phyloP scores from a whole-genome alignment of 176 grass and related monocot species.

The Echinochloa phyllopogon region DNA sequence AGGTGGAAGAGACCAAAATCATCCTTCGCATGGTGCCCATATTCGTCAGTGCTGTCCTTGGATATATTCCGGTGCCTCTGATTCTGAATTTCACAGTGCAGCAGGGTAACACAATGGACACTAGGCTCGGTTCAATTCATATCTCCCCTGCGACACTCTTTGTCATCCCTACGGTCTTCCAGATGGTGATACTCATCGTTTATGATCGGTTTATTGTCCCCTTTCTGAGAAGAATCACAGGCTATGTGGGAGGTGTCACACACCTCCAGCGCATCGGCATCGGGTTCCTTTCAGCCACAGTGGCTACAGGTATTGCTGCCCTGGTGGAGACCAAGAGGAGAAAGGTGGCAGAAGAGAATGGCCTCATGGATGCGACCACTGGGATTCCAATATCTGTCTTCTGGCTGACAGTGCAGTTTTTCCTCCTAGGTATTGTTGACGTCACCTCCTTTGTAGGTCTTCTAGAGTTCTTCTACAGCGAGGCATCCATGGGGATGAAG shows the following conservation, averaged over 20 bases:
- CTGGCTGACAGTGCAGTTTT: slow-evolving; percentile 77
- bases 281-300: slow-evolving; percentile 45
- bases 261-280: slow-evolving; percentile 75
- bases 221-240: slow-evolving; percentile 51
- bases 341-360: slow-evolving; percentile 34
- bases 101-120: slow-evolving; percentile 87
- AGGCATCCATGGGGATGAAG: slow-evolving; percentile 79
- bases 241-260: slow-evolving; percentile 67
- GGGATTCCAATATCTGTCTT: slow-evolving; percentile 78
- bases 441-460: slow-evolving; percentile 91
- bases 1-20: slow-evolving; percentile 89
- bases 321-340: slow-evolving; percentile 65
- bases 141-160: slow-evolving; percentile 73
- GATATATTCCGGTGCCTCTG: slow-evolving; percentile 55
- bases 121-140: slow-evolving; percentile 47
- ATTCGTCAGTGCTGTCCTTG: slow-evolving; percentile 64
- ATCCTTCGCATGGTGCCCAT: slow-evolving; percentile 72
- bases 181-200: slow-evolving; percentile 64
- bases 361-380: slow-evolving; percentile 37
- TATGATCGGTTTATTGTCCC: slow-evolving; percentile 76
- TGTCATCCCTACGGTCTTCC: slow-evolving; percentile 69
- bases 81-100: slow-evolving; percentile 76
- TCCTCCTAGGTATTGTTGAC: slow-evolving; percentile 77
- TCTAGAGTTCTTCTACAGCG: slow-evolving; percentile 88
- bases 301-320: slow-evolving; percentile 58